These are phyloP conservation scores for Nemania sp. DNA, from an alignment of 2,329 filamentous ascomycete genomes.

Conservation along the genomic window DNA sequence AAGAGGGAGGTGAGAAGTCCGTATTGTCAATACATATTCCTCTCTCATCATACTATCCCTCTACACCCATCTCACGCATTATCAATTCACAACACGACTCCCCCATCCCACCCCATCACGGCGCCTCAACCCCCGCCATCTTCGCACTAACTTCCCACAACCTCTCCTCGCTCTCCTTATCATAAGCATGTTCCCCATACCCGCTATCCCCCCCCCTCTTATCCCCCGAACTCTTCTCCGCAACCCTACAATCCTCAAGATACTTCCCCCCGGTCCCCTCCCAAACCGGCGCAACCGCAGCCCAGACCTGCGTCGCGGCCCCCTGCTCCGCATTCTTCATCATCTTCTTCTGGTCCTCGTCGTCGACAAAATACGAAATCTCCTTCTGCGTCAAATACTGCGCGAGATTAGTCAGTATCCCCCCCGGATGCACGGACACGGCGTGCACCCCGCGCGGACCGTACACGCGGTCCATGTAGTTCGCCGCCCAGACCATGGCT, in stretches of 20 bases:
- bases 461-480: constrained; percentile 49
- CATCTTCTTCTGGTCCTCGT: neutral
- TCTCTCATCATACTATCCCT: too few relatives aligned
- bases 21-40: too few relatives aligned
- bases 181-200: constrained; percentile 8
- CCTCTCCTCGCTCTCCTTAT: constrained; percentile 15
- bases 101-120: neutral
- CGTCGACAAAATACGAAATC: constrained; percentile 6
- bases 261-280: constrained; percentile 53
- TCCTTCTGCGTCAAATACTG: constrained; percentile 23
- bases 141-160: constrained; percentile 17
- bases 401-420: constrained; percentile 40
- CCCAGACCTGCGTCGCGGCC: constrained; percentile 52
- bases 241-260: constrained; percentile 47
- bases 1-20: too few relatives aligned
- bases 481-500: constrained; percentile 50
- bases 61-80: neutral
- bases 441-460: constrained; percentile 45
- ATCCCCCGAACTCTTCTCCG: neutral
- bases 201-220: neutral
- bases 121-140: constrained; percentile 7
- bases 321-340: constrained; percentile 46
- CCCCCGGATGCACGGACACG: constrained; percentile 47
- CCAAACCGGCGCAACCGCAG: constrained; percentile 46
- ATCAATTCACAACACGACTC: too few relatives aligned